Percentiles rank a stretch among this genome's conserved stretches.
Conservation (phyloP, 2,329 filamentous ascomycete genomes). For the Cladosporium austrohemisphaericum region DNA sequence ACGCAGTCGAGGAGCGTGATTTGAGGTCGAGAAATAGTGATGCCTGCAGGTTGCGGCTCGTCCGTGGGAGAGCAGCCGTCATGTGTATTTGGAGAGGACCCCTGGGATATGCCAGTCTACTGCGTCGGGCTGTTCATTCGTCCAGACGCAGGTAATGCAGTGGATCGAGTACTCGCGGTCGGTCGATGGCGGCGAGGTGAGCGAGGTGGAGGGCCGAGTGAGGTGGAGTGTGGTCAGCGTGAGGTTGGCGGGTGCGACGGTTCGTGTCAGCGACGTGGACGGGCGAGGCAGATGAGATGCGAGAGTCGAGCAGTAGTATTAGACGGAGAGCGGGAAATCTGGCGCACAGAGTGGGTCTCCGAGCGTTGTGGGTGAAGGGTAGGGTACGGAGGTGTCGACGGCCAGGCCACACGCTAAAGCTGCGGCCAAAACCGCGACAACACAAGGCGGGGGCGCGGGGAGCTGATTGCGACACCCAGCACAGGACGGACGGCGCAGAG, state of each 20-base stretch:
- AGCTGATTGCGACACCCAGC: no score
- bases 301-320: no score
- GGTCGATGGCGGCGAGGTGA: not conserved
- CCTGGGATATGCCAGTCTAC: not conserved
- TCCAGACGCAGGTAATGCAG: slow-evolving; percentile 7
- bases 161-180: not conserved
- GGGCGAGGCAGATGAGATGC: no score
- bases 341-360: no score
- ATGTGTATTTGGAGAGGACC: slow-evolving; percentile 7
- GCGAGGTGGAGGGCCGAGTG: not conserved
- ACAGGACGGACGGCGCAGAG: no score
- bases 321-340: no score
- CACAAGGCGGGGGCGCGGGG: no score
- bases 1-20: slow-evolving; percentile 12
- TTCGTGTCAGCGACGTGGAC: slow-evolving; percentile 1
- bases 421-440: no score
- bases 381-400: no score
- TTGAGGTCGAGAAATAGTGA: slow-evolving; percentile 10
- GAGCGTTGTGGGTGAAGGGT: no score
- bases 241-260: slow-evolving; percentile 2
- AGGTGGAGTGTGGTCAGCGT: not conserved
- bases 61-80: slow-evolving; percentile 5
- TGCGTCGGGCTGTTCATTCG: not conserved
- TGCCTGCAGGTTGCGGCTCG: slow-evolving; percentile 12
- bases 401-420: no score